A percentile compares a stretch with the other conserved stretches of the same genome.
Conservation (phyloP, 2,329 filamentous ascomycete species). For the Penicillium sp. region DNA sequence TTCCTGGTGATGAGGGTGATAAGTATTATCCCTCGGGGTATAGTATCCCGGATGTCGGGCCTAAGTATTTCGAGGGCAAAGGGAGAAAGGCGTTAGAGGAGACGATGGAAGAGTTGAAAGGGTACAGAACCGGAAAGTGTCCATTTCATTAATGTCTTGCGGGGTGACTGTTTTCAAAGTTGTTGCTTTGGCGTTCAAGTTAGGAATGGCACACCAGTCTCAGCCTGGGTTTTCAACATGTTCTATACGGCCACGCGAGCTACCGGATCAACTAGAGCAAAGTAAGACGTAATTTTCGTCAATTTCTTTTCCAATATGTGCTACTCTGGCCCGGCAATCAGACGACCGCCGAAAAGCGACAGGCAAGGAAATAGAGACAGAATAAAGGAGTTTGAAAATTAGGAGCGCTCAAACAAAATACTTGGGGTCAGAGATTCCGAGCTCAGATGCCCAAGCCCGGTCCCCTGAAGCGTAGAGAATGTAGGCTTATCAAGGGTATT, state of each 20-base stretch:
- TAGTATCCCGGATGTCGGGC: slow-evolving; percentile 59
- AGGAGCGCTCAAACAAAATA: slow-evolving; percentile 40
- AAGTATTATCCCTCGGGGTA: slow-evolving; percentile 52
- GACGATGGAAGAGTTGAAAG: slow-evolving; percentile 46
- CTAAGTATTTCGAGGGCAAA: slow-evolving; percentile 52
- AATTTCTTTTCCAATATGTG: slow-evolving; percentile 37
- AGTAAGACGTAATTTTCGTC: slow-evolving; percentile 12
- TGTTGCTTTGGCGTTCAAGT: background rate
- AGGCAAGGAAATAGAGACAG: slow-evolving; percentile 35
- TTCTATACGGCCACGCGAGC: background rate
- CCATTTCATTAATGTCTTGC: slow-evolving; percentile 41
- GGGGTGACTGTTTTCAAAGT: background rate
- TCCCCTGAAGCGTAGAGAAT: slow-evolving; percentile 29
- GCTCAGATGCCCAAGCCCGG: background rate
- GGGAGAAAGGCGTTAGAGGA: slow-evolving; percentile 39
- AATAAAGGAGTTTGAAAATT: slow-evolving; percentile 31
- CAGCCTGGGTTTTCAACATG: background rate
- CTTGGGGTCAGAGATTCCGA: slow-evolving; percentile 25
- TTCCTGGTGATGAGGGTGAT: slow-evolving; percentile 49
- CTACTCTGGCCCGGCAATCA: slow-evolving; percentile 26
- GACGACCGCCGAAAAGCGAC: slow-evolving; percentile 17
- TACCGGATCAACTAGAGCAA: background rate
- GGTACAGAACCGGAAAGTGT: slow-evolving; percentile 46
- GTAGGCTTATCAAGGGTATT: slow-evolving; percentile 39
- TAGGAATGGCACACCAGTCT: background rate